Evolutionary conservation across 164 flowering plant genomes (phyloP), one percentile per base, ranked within the genome.

Genomic region (Amborella trichopoda): DNA sequence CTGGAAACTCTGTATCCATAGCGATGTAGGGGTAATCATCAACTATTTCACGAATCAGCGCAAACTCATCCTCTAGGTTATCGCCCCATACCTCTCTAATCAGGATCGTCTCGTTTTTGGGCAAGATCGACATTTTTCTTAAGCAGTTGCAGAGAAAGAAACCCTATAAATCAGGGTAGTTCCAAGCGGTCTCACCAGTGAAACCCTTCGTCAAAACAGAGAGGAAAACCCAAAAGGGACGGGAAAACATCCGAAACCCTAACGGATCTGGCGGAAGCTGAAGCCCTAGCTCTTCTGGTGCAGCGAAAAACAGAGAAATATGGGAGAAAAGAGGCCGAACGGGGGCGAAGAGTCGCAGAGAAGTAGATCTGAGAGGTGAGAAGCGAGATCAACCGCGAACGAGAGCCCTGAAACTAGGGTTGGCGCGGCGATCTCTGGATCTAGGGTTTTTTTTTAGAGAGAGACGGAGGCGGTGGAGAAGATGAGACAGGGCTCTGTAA

Each of bases 1-100:
- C 74, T 0, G 72, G 72, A 23, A 60, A 65, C 53, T 71, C 75
- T 11, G 66, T 68, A 43, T 72, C 74, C 77, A 66, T 68, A 6
- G 77, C 78, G 17, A 73, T 44, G 55, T 70, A 73, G 2, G 75
- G 78, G 52, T 52, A 73, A 26, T 60, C 67, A 52, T 73, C 75
- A 37, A 74, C 80, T 32, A 55, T 55, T n/a, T 58, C 64, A 3
- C 75, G 73, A 47, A 73, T 70, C 42, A 63, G 34, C 1, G 23
- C 56, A 37, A 70, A 65, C 47, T 73, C 78, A 11, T 46, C 56
- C 30, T 70, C 75, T 3, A 73, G 64, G 40, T 73, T 70, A 18
- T 67, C 64, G 14, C 28, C 46, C 77, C 74, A 72, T 6, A 72
- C 77, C 23, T 69, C 77, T 6, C 77, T 55, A 46, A 73, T 70